Percentiles rank a stretch among this genome's conserved stretches.
These are phyloP conservation scores for Hyphodiscus sp. DNA, from an alignment of 2,329 filamentous ascomycete species.

Conservation along the genomic window DNA sequence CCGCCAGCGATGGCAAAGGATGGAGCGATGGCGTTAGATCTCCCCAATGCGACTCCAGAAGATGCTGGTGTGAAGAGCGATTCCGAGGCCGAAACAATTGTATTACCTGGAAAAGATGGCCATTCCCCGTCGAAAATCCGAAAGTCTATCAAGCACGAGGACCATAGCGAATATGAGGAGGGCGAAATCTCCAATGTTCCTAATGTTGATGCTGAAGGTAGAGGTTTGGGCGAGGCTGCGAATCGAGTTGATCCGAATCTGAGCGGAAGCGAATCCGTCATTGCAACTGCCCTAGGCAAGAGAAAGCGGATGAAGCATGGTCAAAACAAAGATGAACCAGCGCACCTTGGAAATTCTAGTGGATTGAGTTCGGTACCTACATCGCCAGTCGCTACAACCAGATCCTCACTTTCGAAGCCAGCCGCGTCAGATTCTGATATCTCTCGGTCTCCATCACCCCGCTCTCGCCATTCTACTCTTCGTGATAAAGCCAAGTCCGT, in stretches of 20 bases:
- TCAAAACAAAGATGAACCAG: slow-evolving; percentile 16
- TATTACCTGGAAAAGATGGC: slow-evolving; percentile 58
- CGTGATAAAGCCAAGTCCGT: slow-evolving; percentile 33
- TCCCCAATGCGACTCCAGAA: slow-evolving; percentile 10
- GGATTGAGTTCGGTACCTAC: slow-evolving; percentile 53
- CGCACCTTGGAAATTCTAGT: slow-evolving; percentile 36
- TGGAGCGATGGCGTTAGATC: slow-evolving; percentile 18
- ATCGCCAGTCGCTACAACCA: slow-evolving; percentile 37
- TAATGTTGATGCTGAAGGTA: slow-evolving; percentile 9
- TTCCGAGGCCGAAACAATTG: slow-evolving; percentile 67
- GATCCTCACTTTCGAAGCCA: slow-evolving; percentile 27
- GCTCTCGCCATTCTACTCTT: slow-evolving; percentile 20
- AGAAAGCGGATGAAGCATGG: slow-evolving; percentile 41
- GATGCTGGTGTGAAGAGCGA: slow-evolving; percentile 45
- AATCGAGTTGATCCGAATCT: slow-evolving; percentile 2
- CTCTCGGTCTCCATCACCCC: slow-evolving; percentile 28
- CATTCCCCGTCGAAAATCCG: slow-evolving; percentile 57
- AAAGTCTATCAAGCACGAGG: slow-evolving; percentile 57
- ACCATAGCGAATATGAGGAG: slow-evolving; percentile 50
- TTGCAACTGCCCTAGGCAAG: slow-evolving; percentile 35
- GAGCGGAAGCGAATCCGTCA: slow-evolving; percentile 24
- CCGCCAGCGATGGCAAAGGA: slow-evolving; percentile 22
- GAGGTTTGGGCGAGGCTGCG: slow-evolving; percentile 4
- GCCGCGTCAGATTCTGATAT: slow-evolving; percentile 50
- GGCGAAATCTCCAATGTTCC: slow-evolving; percentile 19